Base-by-base conservation (phyloP, 352 stramenopile genomes). In the Globisporangium orthogonon region DNA sequence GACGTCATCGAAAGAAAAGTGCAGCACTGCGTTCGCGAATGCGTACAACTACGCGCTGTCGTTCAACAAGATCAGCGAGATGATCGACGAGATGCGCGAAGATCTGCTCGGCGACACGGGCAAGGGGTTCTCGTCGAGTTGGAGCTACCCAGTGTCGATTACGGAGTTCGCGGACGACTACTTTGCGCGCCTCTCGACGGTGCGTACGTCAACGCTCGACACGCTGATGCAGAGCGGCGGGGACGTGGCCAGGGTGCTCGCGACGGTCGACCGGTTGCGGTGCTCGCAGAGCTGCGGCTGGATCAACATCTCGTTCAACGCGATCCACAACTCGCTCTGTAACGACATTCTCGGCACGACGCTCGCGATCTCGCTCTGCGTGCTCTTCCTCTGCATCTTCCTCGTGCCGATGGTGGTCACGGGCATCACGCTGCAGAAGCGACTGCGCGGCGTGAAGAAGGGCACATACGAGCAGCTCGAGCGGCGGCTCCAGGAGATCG, bases 231-330 rank as follows among this genome's bases (percentile, higher is more conserved):
- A 73, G 18, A 67, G 55, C 33, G 63, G 62, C 0, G 79, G 82
- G 14, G 71, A 72, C 13, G 72, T 88, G 31, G 70, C 72, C 33
- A 62, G 61, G 2, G 56, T 93, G n/a, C 51, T 93, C 30, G 69
- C 74, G 50, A 69, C 65, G 13, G 65, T 93, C 47, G 78, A 93
- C 62, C 68, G 65, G 33, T 51, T 85, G 23, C 81, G 80, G 1
- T 94, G 83, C 79, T 83, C 74, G 4, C 72, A 86, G 50, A 83
- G 83, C 63, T 94, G 84, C 56, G 68, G 76, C 23, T 94, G 84
- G 84, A 70, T 87, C 73, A 91, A 91, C 57, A 73, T 91, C 44
- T 82, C 78, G 18, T 94, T 87, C 72, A 86, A 90, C 61, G 67
- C 81, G 47, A 79, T 92, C 10, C 78, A 91, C 61, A 71, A 83